Conservation (phyloP, 768 basidiomycete species). For the Mycena filopes region DNA sequence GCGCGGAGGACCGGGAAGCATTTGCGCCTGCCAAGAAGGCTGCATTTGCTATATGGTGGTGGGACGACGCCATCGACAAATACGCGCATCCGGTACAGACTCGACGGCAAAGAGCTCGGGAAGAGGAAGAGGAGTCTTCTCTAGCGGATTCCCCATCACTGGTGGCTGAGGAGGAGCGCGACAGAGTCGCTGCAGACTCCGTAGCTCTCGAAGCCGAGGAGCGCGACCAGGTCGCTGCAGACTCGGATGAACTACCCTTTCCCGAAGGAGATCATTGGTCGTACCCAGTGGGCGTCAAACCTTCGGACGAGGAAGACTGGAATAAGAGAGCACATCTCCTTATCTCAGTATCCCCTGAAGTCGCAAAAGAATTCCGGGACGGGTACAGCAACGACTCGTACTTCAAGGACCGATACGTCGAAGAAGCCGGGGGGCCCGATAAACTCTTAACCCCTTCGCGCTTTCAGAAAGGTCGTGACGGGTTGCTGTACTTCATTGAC, state of each 20-base stretch:
- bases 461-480: slow-evolving; percentile 9
- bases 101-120: no score
- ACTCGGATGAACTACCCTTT: not conserved
- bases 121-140: no score
- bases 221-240: no score
- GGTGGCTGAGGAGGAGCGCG: no score
- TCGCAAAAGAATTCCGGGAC: not conserved
- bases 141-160: no score
- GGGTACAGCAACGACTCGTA: not conserved
- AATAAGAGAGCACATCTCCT: not conserved
- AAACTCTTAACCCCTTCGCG: slow-evolving; percentile 11
- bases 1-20: not conserved
- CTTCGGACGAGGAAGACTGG: not conserved
- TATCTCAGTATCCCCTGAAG: not conserved
- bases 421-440: not conserved
- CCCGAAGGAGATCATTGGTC: no score
- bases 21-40: not conserved
- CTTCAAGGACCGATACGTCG: not conserved
- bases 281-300: no score
- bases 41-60: not conserved
- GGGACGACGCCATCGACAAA: not conserved
- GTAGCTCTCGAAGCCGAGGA: no score
- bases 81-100: not conserved
- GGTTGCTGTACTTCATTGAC: slow-evolving; percentile 28
- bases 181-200: no score